Conservation (phyloP, 345 rosid genomes). For the Ceriops zippeliana region DNA sequence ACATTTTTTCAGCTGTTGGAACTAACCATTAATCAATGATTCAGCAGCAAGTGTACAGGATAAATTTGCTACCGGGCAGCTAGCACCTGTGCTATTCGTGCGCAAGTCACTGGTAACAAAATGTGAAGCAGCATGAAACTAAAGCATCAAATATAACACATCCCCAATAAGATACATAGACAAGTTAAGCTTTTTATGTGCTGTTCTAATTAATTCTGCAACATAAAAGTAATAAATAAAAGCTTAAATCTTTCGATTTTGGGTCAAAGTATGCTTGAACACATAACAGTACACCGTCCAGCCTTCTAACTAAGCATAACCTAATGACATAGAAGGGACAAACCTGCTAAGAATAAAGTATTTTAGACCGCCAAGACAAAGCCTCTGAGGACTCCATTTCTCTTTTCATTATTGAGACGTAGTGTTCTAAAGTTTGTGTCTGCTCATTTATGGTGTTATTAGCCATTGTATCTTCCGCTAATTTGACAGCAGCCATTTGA, state of each 20-base stretch:
- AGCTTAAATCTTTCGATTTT: too few species aligned
- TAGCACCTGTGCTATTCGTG: neutral
- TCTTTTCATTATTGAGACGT: constrained; percentile 34
- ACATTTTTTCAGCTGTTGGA: neutral
- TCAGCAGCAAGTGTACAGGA: neutral
- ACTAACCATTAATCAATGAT: neutral
- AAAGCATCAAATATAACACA: too few species aligned
- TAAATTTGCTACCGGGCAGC: neutral
- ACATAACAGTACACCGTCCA: too few species aligned
- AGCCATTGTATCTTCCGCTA: constrained; percentile 68
- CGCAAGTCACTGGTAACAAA: neutral
- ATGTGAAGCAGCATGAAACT: neutral
- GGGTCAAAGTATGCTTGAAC: too few species aligned
- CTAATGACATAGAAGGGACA: neutral
- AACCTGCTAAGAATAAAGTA: constrained; percentile 46
- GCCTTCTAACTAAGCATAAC: too few species aligned
- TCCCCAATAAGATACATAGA: too few species aligned
- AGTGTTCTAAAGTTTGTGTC: constrained; percentile 50
- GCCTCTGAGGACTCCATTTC: constrained; percentile 45
- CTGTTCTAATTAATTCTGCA: too few species aligned
- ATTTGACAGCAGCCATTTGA: constrained; percentile 74
- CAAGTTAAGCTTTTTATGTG: too few species aligned
- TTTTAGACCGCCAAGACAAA: constrained; percentile 72
- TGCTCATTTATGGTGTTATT: constrained; percentile 55
- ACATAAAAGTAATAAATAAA: too few species aligned